A percentile compares a stretch with the other conserved stretches of the same genome.
These are phyloP conservation scores for Penicillium riverlandense DNA, from an alignment of 495 filamentous ascomycete species.

Conservation along the genomic window DNA sequence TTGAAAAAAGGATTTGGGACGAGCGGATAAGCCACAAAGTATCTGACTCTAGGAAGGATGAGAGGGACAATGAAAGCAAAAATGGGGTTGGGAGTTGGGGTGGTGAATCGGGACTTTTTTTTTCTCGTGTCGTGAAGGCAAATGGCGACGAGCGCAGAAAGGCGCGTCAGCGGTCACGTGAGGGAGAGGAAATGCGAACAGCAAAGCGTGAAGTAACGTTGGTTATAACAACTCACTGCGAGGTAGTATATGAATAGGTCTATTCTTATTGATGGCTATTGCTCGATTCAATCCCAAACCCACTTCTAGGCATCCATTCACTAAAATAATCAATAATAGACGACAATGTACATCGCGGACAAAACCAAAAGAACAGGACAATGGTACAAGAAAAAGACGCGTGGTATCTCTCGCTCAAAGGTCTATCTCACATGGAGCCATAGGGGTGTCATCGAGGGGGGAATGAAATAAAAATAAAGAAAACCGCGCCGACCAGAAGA, in stretches of 20 bases:
- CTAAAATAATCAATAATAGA: neutral
- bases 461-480: constrained; percentile 25
- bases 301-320: too few relatives aligned
- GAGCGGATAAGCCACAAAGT: neutral
- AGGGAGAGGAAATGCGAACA: neutral
- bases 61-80: neutral
- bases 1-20: constrained; percentile 2
- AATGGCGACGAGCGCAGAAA: constrained; percentile 27
- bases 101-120: constrained; percentile 4
- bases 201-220: neutral
- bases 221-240: too few relatives aligned
- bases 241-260: too few relatives aligned
- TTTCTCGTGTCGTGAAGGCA: constrained; percentile 21
- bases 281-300: too few relatives aligned
- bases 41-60: constrained; percentile 1
- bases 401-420: constrained; percentile 41
- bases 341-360: neutral
- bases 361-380: constrained; percentile 10
- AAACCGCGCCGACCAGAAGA: constrained; percentile 32
- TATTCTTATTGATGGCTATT: too few relatives aligned
- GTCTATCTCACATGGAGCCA: constrained; percentile 38
- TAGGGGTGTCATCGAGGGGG: constrained; percentile 20
- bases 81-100: neutral
- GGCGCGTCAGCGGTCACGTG: constrained; percentile 37
- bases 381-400: constrained; percentile 15